Base-by-base conservation (phyloP, 495 filamentous ascomycete species). In the Lophiotrema nucula region DNA sequence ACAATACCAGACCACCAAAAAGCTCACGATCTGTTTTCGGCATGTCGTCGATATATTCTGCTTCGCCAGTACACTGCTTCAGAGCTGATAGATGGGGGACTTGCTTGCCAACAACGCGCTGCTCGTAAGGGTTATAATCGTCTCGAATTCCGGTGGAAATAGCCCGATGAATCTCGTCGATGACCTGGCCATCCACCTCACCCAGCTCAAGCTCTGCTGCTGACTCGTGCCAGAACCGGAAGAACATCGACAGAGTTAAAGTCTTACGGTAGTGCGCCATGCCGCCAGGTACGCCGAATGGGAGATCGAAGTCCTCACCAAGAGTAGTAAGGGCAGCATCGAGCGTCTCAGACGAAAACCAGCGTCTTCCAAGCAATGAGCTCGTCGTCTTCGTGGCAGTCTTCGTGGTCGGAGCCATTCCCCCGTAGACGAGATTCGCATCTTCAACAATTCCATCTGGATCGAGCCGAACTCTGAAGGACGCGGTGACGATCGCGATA, bases 71-170 rank as follows among this genome's bases (percentile, higher is more conserved):
- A 16, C 65, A 69, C 48, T 76, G 73, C 45, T 76, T 76, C 35
- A 76, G 56, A 2, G 71, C 69, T 1, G 73, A 74, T 10, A 76
- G 52, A 53, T 73, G 71, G 0, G 73, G 73, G 13, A 76, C 67
- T 37, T 76, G 73, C 38, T 76, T 72, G 15, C 73, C 73, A 12
- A 76, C 71, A 23, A 76, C 65, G 8, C 70, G 53, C 45, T 76
- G 73, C 39, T 73, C 73, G 18, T 70, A 62, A 0, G 73, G 73
- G 43, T 76, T 76, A 47, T 69, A 62, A 31, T 76, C 61, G 33
- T 86, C 82, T 44, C 82, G 75, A 13, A 75, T 72, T 31, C 84
- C 84, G 0, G 72, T 70, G 0, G 83, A 86, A n/a, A 86, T 80
- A 0, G 70, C 74, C 52, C 83, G 70, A 60, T 83, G 80, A 53